Conservation (phyloP, 2,329 filamentous ascomycete genomes). For the Intubia oerlemansii region DNA sequence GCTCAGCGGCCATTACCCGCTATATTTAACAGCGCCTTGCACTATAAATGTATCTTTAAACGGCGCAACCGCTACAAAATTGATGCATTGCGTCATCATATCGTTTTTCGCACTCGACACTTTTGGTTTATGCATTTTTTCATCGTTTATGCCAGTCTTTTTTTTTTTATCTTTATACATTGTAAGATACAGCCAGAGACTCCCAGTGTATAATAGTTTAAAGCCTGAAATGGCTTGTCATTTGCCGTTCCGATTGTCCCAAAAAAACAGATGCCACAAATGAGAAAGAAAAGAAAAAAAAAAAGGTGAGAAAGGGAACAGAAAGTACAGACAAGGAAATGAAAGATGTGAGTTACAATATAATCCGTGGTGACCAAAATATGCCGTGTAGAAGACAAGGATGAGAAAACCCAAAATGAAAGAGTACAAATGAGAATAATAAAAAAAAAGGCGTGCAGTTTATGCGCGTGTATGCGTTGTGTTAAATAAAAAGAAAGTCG, state of each 20-base stretch:
- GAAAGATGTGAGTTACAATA: neutral
- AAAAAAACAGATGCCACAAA: neutral
- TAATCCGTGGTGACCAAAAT: too few species aligned
- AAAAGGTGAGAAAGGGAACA: too few species aligned
- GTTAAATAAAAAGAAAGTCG: neutral
- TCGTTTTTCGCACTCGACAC: too few species aligned
- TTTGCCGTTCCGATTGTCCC: neutral
- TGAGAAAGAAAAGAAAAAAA: neutral
- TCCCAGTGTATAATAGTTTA: too few species aligned
- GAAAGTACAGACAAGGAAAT: constrained; percentile 1
- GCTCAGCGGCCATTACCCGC: too few species aligned
- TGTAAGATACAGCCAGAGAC: too few species aligned
- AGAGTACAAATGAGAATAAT: constrained; percentile 1
- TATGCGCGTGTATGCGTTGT: constrained; percentile 1
- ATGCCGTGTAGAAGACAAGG: neutral
- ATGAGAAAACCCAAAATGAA: neutral
- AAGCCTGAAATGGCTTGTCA: too few species aligned
- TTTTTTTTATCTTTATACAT: neutral
- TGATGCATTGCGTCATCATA: too few species aligned
- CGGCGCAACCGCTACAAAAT: too few species aligned
- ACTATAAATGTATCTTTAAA: too few species aligned
- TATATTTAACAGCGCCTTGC: too few species aligned
- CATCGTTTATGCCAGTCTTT: neutral
- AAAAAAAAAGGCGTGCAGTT: neutral
- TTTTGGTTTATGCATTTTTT: too few species aligned